Evolutionary conservation across 352 stramenopile species (phyloP).

Genomic region (Globisporangium yorkense): DNA sequence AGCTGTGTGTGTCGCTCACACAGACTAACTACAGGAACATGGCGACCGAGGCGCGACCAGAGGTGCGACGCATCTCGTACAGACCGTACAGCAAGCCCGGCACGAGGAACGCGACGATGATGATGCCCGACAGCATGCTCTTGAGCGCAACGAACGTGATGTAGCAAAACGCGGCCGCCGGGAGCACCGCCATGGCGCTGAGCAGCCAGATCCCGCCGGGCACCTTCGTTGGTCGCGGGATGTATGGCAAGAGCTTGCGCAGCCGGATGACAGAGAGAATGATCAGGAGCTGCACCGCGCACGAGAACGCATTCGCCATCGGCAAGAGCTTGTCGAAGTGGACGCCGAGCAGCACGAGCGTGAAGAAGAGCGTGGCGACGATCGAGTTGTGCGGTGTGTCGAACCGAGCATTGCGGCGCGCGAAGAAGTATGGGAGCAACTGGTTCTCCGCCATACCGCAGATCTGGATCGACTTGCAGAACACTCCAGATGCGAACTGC

Average conservation of each 20-base stretch:
- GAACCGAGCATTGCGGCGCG: conserved; percentile 25
- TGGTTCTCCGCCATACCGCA: conserved; percentile 59
- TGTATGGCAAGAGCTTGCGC: conserved; percentile 51
- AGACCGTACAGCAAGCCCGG: conserved; percentile 27
- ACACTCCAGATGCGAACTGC: conserved; percentile 84
- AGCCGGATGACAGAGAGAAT: conserved; percentile 87
- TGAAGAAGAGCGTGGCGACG: conserved; percentile 26
- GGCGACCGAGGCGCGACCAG: neutral
- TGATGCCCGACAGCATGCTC: conserved; percentile 19
- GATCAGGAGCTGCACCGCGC: conserved; percentile 79
- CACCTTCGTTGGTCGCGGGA: conserved; percentile 48
- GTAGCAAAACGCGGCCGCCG: conserved; percentile 22
- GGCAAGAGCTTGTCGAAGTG: conserved; percentile 66
- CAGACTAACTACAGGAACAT: conserved; percentile 5
- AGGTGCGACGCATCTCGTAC: conserved; percentile 19
- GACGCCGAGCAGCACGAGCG: conserved; percentile 26
- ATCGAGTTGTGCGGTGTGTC: conserved; percentile 41
- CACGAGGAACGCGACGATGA: conserved; percentile 33
- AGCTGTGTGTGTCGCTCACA: no score
- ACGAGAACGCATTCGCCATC: conserved; percentile 89
- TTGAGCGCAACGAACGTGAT: conserved; percentile 28
- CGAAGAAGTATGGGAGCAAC: conserved; percentile 68
- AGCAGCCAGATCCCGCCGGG: conserved; percentile 23
- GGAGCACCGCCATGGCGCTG: conserved; percentile 16
- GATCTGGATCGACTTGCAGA: conserved; percentile 73